phyloP scores from a whole-genome alignment of 148 eudicot genomes.

The Spergularia marina region DNA sequence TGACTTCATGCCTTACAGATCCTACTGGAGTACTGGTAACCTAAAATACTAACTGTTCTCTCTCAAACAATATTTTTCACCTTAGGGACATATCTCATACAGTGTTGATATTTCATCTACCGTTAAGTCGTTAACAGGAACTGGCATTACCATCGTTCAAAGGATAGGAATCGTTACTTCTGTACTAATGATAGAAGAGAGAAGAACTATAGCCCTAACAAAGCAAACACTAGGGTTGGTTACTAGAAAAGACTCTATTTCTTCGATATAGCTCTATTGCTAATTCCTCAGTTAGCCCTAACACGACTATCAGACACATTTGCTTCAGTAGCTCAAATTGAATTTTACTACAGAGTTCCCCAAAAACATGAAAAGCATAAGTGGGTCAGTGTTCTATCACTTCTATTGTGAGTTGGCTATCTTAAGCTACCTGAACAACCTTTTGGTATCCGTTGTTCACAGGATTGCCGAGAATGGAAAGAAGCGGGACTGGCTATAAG shows the following conservation, averaged over 20 bases:
- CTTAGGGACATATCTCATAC: too few species aligned
- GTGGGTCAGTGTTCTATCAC: conserved; percentile 60
- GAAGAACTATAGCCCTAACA: conserved; percentile 50
- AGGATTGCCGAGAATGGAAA: conserved; percentile 31
- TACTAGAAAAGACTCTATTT: conserved; percentile 49
- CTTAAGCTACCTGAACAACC: conserved; percentile 56
- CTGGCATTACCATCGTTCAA: conserved; percentile 74
- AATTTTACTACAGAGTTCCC: conserved; percentile 90
- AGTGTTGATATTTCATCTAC: too few species aligned
- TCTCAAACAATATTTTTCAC: too few species aligned
- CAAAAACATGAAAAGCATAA: conserved; percentile 86
- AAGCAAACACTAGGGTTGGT: conserved; percentile 39
- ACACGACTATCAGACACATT: conserved; percentile 78
- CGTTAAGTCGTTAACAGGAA: conserved; percentile 33
- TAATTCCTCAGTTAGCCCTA: conserved; percentile 50
- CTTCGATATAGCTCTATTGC: conserved; percentile 75
- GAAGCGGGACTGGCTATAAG: conserved; percentile 59
- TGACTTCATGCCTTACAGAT: too few species aligned
- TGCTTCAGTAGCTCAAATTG: conserved; percentile 55
- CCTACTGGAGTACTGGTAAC: too few species aligned
- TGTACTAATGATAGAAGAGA: conserved; percentile 40
- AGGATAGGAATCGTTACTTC: conserved; percentile 71
- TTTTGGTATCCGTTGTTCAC: conserved; percentile 61
- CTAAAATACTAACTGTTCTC: too few species aligned
- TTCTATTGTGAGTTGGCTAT: conserved; percentile 69